Base-by-base conservation (phyloP, 2,329 filamentous ascomycete genomes). In the Chrysosporium keratinophilum region DNA sequence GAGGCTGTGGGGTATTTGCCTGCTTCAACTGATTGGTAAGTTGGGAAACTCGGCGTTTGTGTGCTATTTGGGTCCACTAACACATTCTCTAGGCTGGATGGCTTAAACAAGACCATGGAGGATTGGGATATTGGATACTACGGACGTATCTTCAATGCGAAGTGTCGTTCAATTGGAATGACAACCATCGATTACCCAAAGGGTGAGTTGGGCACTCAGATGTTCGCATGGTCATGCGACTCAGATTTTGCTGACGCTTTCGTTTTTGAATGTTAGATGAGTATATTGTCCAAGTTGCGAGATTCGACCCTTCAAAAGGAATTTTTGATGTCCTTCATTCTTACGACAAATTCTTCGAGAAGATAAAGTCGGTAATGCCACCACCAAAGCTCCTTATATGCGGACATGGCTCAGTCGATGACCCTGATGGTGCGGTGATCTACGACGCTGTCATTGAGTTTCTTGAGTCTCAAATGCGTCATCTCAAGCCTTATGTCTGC, bases 291-390 rank as follows among this genome's bases (percentile, higher is more conserved):
- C 87, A 93, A 65, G 80, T 91, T 23, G 85, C 87, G 1, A 83
- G 87, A 17, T 93, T 93, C 65, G 87, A 93, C 60, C 87, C 87
- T 0, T 82, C 86, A 45, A 93, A 91, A 70, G 87, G 87, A 7
- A 88, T 91, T 41, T 81, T 84, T 0, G 84, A 87, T 50, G 84
- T 89, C 6, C 78, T 93, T 54, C 81, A 85, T 57, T 79, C 84
- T 0, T 93, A 90, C 58, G 84, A 82, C 64, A 81, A 85, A 62
- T 85, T 91, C 65, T 79, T 78, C 52, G 74, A 76, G 5, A 78
- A 83, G 49, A 75, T 83, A 54, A 68, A 75, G 11, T 60, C 76
- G 1, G 67, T 76, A 1, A 72, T 80, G 17, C 72, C 77, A 1
- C 85, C 85, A 0, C 87, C 70, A 3, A 72, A 91, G 65, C 78